Conservation (phyloP, 2,329 filamentous ascomycete species). For the Rutstroemia sp. region DNA sequence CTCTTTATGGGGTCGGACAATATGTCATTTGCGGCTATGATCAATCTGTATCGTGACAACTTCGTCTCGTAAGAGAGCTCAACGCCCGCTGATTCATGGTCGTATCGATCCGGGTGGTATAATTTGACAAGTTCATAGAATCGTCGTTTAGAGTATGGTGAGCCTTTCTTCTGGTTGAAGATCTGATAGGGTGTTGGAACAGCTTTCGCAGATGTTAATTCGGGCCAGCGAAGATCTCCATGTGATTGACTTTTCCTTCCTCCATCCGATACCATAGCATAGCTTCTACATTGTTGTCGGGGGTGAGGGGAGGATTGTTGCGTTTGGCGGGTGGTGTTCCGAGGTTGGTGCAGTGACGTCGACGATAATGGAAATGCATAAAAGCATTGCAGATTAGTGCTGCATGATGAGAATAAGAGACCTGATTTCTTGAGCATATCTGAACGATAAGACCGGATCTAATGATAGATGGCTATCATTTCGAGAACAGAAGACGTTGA, state of each 20-base stretch:
- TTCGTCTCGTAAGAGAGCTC: slow-evolving; percentile 53
- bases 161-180: slow-evolving; percentile 51
- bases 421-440: slow-evolving; percentile 40
- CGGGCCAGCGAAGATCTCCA: slow-evolving; percentile 26
- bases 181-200: slow-evolving; percentile 79
- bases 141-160: slow-evolving; percentile 70
- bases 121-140: slow-evolving; percentile 93
- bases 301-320: slow-evolving; percentile 9
- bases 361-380: slow-evolving; percentile 29
- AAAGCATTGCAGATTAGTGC: slow-evolving; percentile 24
- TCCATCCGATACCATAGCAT: slow-evolving; percentile 31
- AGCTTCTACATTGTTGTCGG: slow-evolving; percentile 25
- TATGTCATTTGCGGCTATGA: slow-evolving; percentile 82
- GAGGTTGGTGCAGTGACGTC: slow-evolving; percentile 23
- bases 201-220: slow-evolving; percentile 22
- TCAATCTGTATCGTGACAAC: slow-evolving; percentile 82
- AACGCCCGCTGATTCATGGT: slow-evolving; percentile 32
- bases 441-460: not conserved
- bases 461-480: not conserved
- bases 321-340: not conserved
- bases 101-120: slow-evolving; percentile 78
- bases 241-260: slow-evolving; percentile 32
- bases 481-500: not conserved
- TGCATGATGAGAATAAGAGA: slow-evolving; percentile 31
- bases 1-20: slow-evolving; percentile 76